Conservation (phyloP, 2,329 filamentous ascomycete species). For the Tolypocladium pustulatum region DNA sequence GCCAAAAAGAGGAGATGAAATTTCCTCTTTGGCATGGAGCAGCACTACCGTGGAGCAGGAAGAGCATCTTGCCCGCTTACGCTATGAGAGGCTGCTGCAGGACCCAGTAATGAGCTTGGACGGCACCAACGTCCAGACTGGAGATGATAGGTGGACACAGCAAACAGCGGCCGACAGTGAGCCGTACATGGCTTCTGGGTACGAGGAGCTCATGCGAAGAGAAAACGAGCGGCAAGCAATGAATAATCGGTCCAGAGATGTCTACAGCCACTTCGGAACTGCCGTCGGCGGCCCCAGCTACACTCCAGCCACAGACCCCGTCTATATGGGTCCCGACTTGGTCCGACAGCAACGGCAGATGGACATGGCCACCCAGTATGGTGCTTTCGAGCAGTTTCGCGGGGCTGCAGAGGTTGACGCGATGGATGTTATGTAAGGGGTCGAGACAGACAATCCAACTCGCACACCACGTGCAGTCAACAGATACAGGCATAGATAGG, state of each 20-base stretch:
- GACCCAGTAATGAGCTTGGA: slow-evolving; percentile 41
- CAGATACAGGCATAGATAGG: slow-evolving; percentile 7
- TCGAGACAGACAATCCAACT: neutral
- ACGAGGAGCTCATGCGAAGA: slow-evolving; percentile 56
- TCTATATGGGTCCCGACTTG: slow-evolving; percentile 44
- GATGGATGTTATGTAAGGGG: slow-evolving; percentile 33
- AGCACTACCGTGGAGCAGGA: slow-evolving; percentile 46
- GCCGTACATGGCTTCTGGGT: slow-evolving; percentile 78
- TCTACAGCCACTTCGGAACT: slow-evolving; percentile 33
- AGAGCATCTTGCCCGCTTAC: slow-evolving; percentile 45
- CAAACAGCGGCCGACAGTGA: slow-evolving; percentile 43
- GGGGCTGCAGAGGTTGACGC: slow-evolving; percentile 35
- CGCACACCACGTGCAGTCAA: slow-evolving; percentile 2
- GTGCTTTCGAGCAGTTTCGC: slow-evolving; percentile 42
- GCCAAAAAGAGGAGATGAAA: slow-evolving; percentile 46
- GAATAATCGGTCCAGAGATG: slow-evolving; percentile 24
- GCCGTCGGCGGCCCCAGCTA: slow-evolving; percentile 31
- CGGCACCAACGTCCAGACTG: slow-evolving; percentile 39
- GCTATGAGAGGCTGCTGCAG: slow-evolving; percentile 42
- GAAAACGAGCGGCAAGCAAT: slow-evolving; percentile 42
- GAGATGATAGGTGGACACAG: slow-evolving; percentile 41
- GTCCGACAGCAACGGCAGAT: slow-evolving; percentile 38
- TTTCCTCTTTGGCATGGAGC: slow-evolving; percentile 41
- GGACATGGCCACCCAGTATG: slow-evolving; percentile 60
- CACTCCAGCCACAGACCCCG: slow-evolving; percentile 53